These are phyloP conservation scores for Albugo candida DNA, from an alignment of 352 stramenopile genomes.

Conservation along the genomic window DNA sequence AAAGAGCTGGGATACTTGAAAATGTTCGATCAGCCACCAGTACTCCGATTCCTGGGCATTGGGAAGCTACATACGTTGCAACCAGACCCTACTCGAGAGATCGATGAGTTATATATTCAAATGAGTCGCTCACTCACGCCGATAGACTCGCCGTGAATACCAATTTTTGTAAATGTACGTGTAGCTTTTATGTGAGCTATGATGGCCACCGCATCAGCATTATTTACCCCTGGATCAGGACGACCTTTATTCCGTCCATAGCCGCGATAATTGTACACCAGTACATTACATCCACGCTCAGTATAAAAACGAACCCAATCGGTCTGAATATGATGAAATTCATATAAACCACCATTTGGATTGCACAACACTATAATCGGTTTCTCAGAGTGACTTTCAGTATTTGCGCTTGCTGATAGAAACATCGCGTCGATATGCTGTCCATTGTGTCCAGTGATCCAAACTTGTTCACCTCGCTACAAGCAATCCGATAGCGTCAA, in stretches of 20 bases:
- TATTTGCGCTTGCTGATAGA: conserved; percentile 21
- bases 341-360: conserved; percentile 68
- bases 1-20: conserved; percentile 49
- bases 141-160: conserved; percentile 70
- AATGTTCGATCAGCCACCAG: conserved; percentile 71
- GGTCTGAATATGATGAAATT: conserved; percentile 78
- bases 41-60: conserved; percentile 38
- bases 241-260: conserved; percentile 54
- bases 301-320: conserved; percentile 80
- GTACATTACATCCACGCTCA: conserved; percentile 47
- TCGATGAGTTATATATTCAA: not conserved
- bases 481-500: not conserved
- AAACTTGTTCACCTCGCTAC: conserved; percentile 63
- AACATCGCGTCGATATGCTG: conserved; percentile 71
- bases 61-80: conserved; percentile 37
- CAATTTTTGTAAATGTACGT: conserved; percentile 30
- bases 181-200: conserved; percentile 42
- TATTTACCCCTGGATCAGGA: conserved; percentile 37
- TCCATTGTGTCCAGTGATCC: conserved; percentile 34
- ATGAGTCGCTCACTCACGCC: conserved; percentile 12
- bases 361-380: conserved; percentile 22
- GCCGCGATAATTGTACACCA: conserved; percentile 77
- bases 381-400: not conserved
- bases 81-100: conserved; percentile 21
- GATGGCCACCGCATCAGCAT: conserved; percentile 49